These are phyloP conservation scores for Apiospora koreana DNA, from an alignment of 2,329 filamentous ascomycete species.

Conservation along the genomic window DNA sequence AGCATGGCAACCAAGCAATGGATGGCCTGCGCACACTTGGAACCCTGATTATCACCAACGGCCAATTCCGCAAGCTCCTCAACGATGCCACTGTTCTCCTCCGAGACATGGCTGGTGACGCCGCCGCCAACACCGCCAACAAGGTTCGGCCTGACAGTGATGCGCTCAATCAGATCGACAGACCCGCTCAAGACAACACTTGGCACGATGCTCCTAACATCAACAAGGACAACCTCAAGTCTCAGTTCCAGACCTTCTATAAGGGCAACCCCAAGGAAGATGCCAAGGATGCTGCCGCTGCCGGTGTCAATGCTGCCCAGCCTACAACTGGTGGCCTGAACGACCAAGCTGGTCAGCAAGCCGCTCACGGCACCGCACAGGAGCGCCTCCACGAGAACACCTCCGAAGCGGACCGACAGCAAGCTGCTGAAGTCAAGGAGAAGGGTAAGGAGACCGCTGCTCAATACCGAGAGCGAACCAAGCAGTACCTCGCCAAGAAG, in stretches of 20 bases:
- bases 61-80: constrained; percentile 90
- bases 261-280: constrained; percentile 58
- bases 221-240: constrained; percentile 68
- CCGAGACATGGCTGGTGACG: constrained; percentile 90
- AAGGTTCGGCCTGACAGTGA: constrained; percentile 79
- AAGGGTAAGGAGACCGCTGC: constrained; percentile 40
- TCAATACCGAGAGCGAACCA: constrained; percentile 46
- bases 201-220: constrained; percentile 89
- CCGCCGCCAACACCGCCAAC: constrained; percentile 75
- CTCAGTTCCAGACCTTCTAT: constrained; percentile 66
- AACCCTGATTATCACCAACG: constrained; percentile 89
- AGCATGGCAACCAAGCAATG: constrained; percentile 81
- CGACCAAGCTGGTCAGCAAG: constrained; percentile 22
- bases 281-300: constrained; percentile 56
- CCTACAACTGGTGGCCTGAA: constrained; percentile 25
- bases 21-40: constrained; percentile 87
- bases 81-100: constrained; percentile 79
- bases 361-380: constrained; percentile 41
- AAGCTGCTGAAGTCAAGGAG: constrained; percentile 53
- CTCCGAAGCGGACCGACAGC: constrained; percentile 60
- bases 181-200: constrained; percentile 84
- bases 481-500: constrained; percentile 81
- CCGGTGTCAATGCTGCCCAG: constrained; percentile 45
- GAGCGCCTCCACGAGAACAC: constrained; percentile 63
- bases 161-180: constrained; percentile 73